Evolutionary conservation across 768 basidiomycete genomes (phyloP).

Genomic region (Amanita rimosa): DNA sequence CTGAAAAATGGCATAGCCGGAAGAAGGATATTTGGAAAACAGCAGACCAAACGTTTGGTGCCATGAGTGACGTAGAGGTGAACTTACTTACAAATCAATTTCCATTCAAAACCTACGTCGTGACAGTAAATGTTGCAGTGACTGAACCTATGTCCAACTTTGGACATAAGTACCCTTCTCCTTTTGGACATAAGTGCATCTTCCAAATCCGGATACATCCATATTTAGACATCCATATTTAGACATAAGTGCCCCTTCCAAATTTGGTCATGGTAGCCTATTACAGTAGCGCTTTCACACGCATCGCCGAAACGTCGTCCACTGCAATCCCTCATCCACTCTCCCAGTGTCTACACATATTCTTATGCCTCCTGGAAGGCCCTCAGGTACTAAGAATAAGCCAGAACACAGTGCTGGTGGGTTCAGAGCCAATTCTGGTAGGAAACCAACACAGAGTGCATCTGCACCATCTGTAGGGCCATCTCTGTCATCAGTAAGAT

Average conservation of each 20-base stretch:
- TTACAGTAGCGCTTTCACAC: background rate
- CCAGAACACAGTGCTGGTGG: constrained; percentile 6
- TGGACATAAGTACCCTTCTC: background rate
- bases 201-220: background rate
- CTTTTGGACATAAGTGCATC: background rate
- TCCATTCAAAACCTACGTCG: too few relatives aligned
- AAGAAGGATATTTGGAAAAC: too few relatives aligned
- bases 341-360: background rate
- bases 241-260: background rate
- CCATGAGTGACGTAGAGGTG: too few relatives aligned
- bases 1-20: too few relatives aligned
- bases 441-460: background rate
- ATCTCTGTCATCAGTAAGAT: background rate
- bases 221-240: background rate
- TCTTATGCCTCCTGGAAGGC: constrained; percentile 6
- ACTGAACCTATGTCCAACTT: background rate
- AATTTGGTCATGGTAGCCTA: background rate
- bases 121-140: too few relatives aligned
- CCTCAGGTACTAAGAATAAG: constrained; percentile 6
- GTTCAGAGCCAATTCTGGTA: too few relatives aligned
- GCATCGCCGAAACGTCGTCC: background rate
- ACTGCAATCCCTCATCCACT: background rate
- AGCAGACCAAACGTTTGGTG: too few relatives aligned
- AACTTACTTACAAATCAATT: too few relatives aligned
- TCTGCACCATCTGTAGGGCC: background rate